These are phyloP conservation scores for Albizia julibrissin DNA, from an alignment of 306 rosid genomes.

Conservation along the genomic window DNA sequence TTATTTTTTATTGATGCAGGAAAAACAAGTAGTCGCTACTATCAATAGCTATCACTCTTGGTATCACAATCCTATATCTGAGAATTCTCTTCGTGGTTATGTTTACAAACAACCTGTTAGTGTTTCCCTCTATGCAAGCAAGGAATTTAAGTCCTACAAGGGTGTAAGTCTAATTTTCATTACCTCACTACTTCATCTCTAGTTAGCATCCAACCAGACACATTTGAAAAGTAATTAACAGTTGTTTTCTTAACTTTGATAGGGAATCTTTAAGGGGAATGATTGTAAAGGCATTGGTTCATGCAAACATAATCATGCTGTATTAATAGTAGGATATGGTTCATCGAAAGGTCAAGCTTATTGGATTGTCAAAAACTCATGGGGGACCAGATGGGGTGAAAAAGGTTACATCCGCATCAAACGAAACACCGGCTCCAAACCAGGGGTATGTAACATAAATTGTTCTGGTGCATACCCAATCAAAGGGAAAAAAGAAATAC, in stretches of 20 bases:
- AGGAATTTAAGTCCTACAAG: constrained; percentile 42
- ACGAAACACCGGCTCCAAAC: constrained; percentile 42
- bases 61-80: constrained; percentile 23
- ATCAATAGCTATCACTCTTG: no score
- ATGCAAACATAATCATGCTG: constrained; percentile 48
- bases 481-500: neutral
- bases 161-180: constrained; percentile 33
- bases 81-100: constrained; percentile 39
- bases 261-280: constrained; percentile 33
- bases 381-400: constrained; percentile 35
- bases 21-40: no score
- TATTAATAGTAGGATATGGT: constrained; percentile 49
- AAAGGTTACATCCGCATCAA: constrained; percentile 48
- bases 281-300: constrained; percentile 36
- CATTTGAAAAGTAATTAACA: no score
- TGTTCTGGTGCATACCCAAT: constrained; percentile 59
- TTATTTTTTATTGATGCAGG: no score
- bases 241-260: no score
- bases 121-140: constrained; percentile 35
- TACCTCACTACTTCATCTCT: no score
- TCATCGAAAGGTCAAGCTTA: constrained; percentile 36
- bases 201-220: no score
- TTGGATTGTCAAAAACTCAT: neutral
- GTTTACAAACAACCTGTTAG: constrained; percentile 44
- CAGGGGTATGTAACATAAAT: constrained; percentile 53